phyloP scores from a whole-genome alignment of 176 grass and related monocot species.

The Neostapfia colusana region DNA sequence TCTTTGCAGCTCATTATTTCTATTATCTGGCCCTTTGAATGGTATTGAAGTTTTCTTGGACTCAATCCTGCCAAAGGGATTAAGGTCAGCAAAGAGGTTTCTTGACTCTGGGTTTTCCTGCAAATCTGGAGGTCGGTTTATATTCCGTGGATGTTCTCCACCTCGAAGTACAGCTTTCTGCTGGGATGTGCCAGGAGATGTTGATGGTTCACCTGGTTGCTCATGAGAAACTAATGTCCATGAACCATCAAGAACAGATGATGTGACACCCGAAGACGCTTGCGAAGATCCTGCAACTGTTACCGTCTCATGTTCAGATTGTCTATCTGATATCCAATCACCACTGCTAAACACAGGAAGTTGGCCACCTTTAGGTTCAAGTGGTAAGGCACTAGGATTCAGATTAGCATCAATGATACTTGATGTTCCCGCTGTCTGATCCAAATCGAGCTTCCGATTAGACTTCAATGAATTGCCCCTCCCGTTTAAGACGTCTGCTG shows the following conservation, averaged over 20 bases:
- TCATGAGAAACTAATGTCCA: constrained; percentile 46
- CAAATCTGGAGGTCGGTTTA: constrained; percentile 42
- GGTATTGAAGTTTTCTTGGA: constrained; percentile 43
- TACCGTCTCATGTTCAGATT: constrained; percentile 52
- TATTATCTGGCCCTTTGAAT: constrained; percentile 56
- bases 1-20: constrained; percentile 68
- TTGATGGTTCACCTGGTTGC: constrained; percentile 55
- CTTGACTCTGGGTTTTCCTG: constrained; percentile 59
- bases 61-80: constrained; percentile 63
- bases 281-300: constrained; percentile 40
- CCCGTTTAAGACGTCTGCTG: constrained; percentile 83
- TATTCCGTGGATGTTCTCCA: constrained; percentile 38
- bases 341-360: constrained; percentile 35
- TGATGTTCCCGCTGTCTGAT: constrained; percentile 32
- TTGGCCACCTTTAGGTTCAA: constrained; percentile 40
- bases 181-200: constrained; percentile 61
- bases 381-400: constrained; percentile 36
- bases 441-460: constrained; percentile 50
- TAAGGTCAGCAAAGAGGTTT: constrained; percentile 96
- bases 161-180: constrained; percentile 46
- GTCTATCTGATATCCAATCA: constrained; percentile 50
- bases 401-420: constrained; percentile 46
- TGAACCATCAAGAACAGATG: constrained; percentile 47
- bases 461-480: constrained; percentile 70
- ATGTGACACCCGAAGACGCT: constrained; percentile 40